Percentiles rank a stretch among this genome's conserved stretches.
Evolutionary conservation across 1,139 yeast species (phyloP).

Genomic region (Saccharomycopsis hybrid): DNA sequence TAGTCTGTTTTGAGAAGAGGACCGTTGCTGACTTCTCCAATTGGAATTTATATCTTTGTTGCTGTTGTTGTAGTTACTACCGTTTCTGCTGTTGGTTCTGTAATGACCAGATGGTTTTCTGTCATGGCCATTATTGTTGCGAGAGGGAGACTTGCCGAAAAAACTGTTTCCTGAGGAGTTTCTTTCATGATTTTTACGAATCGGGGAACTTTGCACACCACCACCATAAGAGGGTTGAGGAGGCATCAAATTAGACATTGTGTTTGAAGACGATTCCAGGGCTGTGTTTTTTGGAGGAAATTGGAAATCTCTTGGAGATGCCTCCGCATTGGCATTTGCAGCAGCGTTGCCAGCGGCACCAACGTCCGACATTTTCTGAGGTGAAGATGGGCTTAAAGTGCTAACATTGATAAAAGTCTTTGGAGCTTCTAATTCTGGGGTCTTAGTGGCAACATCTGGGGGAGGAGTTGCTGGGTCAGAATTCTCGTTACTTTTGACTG

Average conservation of each 20-base stretch:
- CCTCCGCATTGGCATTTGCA: conserved; percentile 2
- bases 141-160: conserved; percentile 19
- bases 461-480: conserved; percentile 20
- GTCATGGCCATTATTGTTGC: conserved; percentile 35
- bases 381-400: too few species aligned
- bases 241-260: conserved; percentile 13
- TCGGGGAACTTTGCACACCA: conserved; percentile 7
- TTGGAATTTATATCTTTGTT: conserved; percentile 51
- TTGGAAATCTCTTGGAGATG: conserved; percentile 37
- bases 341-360: too few species aligned
- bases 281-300: conserved; percentile 40
- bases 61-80: too few species aligned
- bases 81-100: conserved; percentile 50
- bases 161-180: conserved; percentile 5
- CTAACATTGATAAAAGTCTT: too few species aligned
- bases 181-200: conserved; percentile 12
- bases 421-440: conserved; percentile 13
- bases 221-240: conserved; percentile 19
- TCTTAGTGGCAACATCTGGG: conserved; percentile 16
- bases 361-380: too few species aligned
- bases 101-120: conserved; percentile 48
- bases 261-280: neutral
- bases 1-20: conserved; percentile 26
- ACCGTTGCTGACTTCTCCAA: conserved; percentile 52
- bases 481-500: conserved; percentile 13